These are phyloP conservation scores for Diaporthe velutina DNA, from an alignment of 2,329 filamentous ascomycete genomes.

Conservation along the genomic window DNA sequence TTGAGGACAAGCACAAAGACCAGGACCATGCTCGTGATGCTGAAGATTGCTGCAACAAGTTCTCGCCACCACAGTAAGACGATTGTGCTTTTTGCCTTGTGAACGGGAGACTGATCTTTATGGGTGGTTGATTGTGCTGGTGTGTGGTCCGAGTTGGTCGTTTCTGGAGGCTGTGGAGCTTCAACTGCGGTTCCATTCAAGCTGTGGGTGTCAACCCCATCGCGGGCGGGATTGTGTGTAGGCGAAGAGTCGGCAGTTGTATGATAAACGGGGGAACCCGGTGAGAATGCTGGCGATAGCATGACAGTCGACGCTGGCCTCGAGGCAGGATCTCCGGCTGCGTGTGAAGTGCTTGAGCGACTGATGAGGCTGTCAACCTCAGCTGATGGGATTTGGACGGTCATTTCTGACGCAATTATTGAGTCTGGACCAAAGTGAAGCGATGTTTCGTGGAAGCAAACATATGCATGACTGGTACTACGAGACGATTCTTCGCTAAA, in stretches of 20 bases:
- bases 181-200: neutral
- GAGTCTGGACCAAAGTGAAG: neutral
- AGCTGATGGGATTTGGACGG: neutral
- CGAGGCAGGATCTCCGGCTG: neutral
- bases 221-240: neutral
- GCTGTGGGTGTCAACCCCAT: neutral
- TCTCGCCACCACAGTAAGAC: neutral
- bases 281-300: neutral
- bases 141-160: neutral
- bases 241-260: neutral
- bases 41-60: neutral
- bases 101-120: neutral
- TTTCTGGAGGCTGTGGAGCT: neutral
- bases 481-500: neutral
- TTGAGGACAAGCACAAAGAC: neutral
- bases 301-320: neutral
- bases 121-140: neutral
- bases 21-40: neutral
- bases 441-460: neutral
- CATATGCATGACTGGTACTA: neutral
- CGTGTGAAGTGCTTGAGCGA: neutral
- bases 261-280: rapidly evolving
- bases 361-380: neutral
- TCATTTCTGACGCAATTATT: rapidly evolving
- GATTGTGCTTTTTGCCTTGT: neutral